Conservation (phyloP, 495 filamentous ascomycete species). For the Cercophora scortea region DNA sequence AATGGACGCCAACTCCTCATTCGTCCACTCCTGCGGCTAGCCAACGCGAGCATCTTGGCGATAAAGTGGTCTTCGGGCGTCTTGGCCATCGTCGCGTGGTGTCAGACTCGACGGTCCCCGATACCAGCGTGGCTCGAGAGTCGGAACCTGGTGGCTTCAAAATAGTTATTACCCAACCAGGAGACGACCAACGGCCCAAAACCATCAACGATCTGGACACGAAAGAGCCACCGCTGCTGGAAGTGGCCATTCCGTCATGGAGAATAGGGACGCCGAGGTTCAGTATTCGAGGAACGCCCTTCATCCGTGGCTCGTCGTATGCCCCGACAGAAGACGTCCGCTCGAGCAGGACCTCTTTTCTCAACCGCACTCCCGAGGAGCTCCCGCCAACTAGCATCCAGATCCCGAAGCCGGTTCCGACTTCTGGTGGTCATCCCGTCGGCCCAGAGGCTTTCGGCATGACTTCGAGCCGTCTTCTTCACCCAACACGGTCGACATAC, state of each 20-base stretch:
- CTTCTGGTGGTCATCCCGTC: constrained; percentile 15
- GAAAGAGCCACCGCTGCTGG: constrained; percentile 49
- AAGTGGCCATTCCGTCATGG: constrained; percentile 82
- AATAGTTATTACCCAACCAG: constrained; percentile 75
- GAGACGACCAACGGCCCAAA: constrained; percentile 49
- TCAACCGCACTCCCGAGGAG: constrained; percentile 14
- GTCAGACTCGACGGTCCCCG: constrained; percentile 41
- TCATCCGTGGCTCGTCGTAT: constrained; percentile 68
- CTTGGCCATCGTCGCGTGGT: constrained; percentile 38
- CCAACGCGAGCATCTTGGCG: constrained; percentile 17
- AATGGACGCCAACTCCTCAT: constrained; percentile 33
- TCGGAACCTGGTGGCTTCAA: constrained; percentile 63
- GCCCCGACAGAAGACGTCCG: constrained; percentile 45
- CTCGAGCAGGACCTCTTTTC: constrained; percentile 36
- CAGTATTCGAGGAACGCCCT: constrained; percentile 66
- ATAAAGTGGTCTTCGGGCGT: constrained; percentile 22
- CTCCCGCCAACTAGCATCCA: constrained; percentile 16
- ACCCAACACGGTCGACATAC: constrained; percentile 29
- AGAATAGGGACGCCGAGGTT: constrained; percentile 78
- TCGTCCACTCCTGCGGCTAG: constrained; percentile 23
- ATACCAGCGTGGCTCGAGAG: constrained; percentile 40
- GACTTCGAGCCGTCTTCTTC: constrained; percentile 13
- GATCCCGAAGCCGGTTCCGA: constrained; percentile 19
- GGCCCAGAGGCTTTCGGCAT: constrained; percentile 15
- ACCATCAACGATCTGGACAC: constrained; percentile 51